These are phyloP conservation scores for Talaromyces verruculosus DNA, from an alignment of 2,329 filamentous ascomycete species.

Conservation along the genomic window DNA sequence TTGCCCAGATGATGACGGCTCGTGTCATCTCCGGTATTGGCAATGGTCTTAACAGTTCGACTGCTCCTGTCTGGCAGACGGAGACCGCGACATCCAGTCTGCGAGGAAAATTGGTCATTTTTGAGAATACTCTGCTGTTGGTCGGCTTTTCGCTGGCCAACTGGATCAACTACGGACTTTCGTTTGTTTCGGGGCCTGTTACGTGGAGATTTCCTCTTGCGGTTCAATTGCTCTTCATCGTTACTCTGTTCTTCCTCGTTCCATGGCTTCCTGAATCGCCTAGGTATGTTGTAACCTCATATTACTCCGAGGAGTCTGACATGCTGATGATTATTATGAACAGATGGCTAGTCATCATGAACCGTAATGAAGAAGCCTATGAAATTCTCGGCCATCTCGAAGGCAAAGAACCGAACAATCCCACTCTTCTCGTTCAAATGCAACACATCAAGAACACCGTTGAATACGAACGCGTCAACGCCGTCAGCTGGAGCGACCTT, in stretches of 20 bases:
- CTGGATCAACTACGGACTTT: slow-evolving; percentile 56
- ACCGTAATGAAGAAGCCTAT: slow-evolving; percentile 44
- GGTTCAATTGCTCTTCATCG: slow-evolving; percentile 52
- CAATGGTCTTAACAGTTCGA: slow-evolving; percentile 54
- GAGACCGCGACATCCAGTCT: slow-evolving; percentile 50
- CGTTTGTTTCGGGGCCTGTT: slow-evolving; percentile 44
- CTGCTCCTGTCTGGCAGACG: slow-evolving; percentile 53
- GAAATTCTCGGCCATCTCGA: slow-evolving; percentile 33
- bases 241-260: neutral
- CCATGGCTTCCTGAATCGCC: slow-evolving; percentile 17
- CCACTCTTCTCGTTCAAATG: slow-evolving; percentile 44
- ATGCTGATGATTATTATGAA: neutral
- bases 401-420: slow-evolving; percentile 31
- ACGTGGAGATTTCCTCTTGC: slow-evolving; percentile 51
- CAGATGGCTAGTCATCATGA: slow-evolving; percentile 29
- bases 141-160: slow-evolving; percentile 52
- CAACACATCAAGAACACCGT: slow-evolving; percentile 49
- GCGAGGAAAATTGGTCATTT: slow-evolving; percentile 49
- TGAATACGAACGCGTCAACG: slow-evolving; percentile 50
- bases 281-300: neutral
- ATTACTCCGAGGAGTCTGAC: too few relatives aligned
- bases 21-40: slow-evolving; percentile 49
- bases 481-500: slow-evolving; percentile 51
- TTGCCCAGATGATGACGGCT: slow-evolving; percentile 53
- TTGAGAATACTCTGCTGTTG: slow-evolving; percentile 54